A percentile compares a stretch with the other conserved stretches of the same genome.
Evolutionary conservation across 768 basidiomycete genomes (phyloP).

Genomic region (Phylloporus rhodoxanthus): DNA sequence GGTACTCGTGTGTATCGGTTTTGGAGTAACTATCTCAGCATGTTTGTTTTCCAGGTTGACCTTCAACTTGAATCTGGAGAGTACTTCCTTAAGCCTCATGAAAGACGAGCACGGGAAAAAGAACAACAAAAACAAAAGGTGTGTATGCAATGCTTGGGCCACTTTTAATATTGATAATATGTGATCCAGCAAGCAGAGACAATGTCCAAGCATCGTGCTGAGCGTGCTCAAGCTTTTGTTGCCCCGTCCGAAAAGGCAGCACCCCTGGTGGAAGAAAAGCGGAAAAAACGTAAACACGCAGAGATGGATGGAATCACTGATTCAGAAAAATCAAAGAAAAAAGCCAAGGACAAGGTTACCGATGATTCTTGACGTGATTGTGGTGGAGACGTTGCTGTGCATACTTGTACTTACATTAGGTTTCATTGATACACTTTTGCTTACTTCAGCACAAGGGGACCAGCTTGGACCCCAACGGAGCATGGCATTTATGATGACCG

Average conservation of each 20-base stretch:
- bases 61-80: conserved; percentile 94
- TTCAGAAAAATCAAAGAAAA: conserved; percentile 39
- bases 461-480: conserved; percentile 9
- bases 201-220: conserved; percentile 62
- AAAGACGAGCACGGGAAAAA: conserved; percentile 75
- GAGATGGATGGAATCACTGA: conserved; percentile 34
- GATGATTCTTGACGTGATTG: conserved; percentile 6
- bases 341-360: conserved; percentile 21
- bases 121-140: conserved; percentile 68
- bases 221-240: conserved; percentile 82
- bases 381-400: neutral
- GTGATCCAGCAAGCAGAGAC: conserved; percentile 67
- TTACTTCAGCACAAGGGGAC: conserved; percentile 23
- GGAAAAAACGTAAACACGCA: conserved; percentile 47
- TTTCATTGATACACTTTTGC: conserved; percentile 3
- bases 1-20: conserved; percentile 36
- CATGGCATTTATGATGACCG: conserved; percentile 14
- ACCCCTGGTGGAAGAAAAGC: conserved; percentile 74
- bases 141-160: neutral
- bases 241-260: conserved; percentile 78
- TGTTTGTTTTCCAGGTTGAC: conserved; percentile 55
- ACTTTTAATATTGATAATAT: neutral
- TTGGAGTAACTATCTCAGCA: conserved; percentile 4
- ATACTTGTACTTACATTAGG: neutral
- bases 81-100: conserved; percentile 90